A percentile compares a stretch with the other conserved stretches of the same genome.
Evolutionary conservation across 176 grass and related monocot genomes (phyloP).

Genomic region (Eleusine indica): DNA sequence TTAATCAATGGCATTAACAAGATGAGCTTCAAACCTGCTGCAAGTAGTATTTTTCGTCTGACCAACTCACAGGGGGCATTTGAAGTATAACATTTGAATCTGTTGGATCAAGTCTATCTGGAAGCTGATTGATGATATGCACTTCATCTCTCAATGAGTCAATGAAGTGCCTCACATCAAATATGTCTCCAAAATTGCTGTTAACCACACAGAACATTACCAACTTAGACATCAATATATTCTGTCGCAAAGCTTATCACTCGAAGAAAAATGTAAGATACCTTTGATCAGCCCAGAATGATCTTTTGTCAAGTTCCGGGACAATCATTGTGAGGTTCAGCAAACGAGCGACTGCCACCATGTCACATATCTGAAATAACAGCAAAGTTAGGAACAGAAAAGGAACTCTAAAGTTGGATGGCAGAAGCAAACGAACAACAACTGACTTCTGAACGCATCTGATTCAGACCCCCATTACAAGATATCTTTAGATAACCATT

Average conservation of each 20-base stretch:
- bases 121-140: slow-evolving; percentile 72
- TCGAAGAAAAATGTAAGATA: slow-evolving; percentile 45
- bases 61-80: slow-evolving; percentile 95
- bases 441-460: slow-evolving; percentile 92
- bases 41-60: slow-evolving; percentile 97
- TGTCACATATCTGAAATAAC: slow-evolving; percentile 85
- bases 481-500: slow-evolving; percentile 92
- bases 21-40: slow-evolving; percentile 67
- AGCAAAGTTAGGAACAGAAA: not conserved
- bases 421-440: slow-evolving; percentile 15
- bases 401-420: slow-evolving; percentile 11
- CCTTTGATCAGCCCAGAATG: slow-evolving; percentile 97
- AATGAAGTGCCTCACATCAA: slow-evolving; percentile 91
- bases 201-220: slow-evolving; percentile 17
- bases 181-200: slow-evolving; percentile 92
- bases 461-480: slow-evolving; percentile 97
- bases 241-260: not conserved
- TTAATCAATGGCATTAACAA: slow-evolving; percentile 14
- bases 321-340: slow-evolving; percentile 91
- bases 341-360: slow-evolving; percentile 81
- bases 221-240: slow-evolving; percentile 25
- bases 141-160: slow-evolving; percentile 84
- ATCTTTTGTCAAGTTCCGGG: slow-evolving; percentile 90
- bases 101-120: slow-evolving; percentile 50
- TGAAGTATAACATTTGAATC: slow-evolving; percentile 44